These are phyloP conservation scores for Arthonia radiata DNA, from an alignment of 495 filamentous ascomycete genomes.

Conservation along the genomic window DNA sequence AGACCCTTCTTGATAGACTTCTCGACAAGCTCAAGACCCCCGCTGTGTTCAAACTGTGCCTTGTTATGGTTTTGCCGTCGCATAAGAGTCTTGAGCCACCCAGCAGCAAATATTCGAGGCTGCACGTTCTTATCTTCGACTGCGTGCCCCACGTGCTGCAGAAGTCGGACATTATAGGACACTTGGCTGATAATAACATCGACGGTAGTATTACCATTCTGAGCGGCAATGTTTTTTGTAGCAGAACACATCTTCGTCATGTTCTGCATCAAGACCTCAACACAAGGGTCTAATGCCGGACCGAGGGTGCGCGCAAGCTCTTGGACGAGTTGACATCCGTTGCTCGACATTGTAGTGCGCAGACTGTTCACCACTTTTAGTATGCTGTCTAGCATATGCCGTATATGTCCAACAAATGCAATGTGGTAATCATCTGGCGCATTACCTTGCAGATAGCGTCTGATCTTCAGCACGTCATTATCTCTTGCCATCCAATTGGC, in stretches of 20 bases:
- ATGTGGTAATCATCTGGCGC: slow-evolving; percentile 50
- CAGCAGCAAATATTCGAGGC: slow-evolving; percentile 48
- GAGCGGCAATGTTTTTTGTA: slow-evolving; percentile 73
- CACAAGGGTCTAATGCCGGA: slow-evolving; percentile 60
- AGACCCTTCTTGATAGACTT: slow-evolving; percentile 75
- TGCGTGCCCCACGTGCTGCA: slow-evolving; percentile 61
- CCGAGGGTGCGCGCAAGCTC: slow-evolving; percentile 58
- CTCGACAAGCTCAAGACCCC: slow-evolving; percentile 56
- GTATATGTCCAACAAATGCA: slow-evolving; percentile 40
- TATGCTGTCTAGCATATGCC: slow-evolving; percentile 61
- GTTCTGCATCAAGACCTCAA: slow-evolving; percentile 72
- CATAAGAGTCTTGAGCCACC: slow-evolving; percentile 65
- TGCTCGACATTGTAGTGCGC: slow-evolving; percentile 68
- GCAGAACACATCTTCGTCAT: slow-evolving; percentile 67
- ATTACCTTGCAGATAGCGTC: slow-evolving; percentile 62
- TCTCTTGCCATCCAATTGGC: slow-evolving; percentile 76
- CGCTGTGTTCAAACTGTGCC: slow-evolving; percentile 55
- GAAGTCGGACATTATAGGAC: slow-evolving; percentile 49
- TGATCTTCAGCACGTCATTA: slow-evolving; percentile 46
- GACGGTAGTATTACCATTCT: slow-evolving; percentile 52
- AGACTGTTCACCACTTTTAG: slow-evolving; percentile 70
- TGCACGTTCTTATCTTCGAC: slow-evolving; percentile 81
- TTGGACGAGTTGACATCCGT: slow-evolving; percentile 62
- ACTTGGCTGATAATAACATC: slow-evolving; percentile 51
- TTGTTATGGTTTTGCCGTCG: slow-evolving; percentile 58